Evolutionary conservation across 192 early-diverging fungal species (phyloP), one percentile per base, ranked within the genome.

Genomic region (Neocallimastix lanati): DNA sequence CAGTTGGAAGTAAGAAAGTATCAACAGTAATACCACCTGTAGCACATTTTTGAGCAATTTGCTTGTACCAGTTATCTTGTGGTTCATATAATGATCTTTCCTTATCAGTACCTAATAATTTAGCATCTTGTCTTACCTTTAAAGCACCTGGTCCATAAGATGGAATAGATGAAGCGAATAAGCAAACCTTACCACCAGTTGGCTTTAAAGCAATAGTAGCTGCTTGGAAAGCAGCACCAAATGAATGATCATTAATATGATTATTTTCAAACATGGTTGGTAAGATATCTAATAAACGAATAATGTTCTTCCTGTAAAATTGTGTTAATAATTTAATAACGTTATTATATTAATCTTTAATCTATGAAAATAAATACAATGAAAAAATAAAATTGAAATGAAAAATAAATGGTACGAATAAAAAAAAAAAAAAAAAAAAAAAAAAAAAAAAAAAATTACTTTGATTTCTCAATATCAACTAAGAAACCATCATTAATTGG

Each of bases 81-180:
- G 97, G 95, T 80, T 88, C 89, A 81, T 92, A 96, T 28, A 99
- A 85, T 7, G 88, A 86, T 77, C 89, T 91, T 84, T 99, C 97
- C 83, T 98, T 96, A 78, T 99, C 96, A 0, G 92, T 93, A 79
- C 92, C 92, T 84, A 96, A 91, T 37, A 96, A 84, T 85, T 96
- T 98, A 27, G 88, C 83, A 80, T 99, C 95, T 80, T 98, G 95
- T 28, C 96, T 91, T 58, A 89, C 89, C 82, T 92, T 94, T 37
- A 99, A 86, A 11, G 88, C 85, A n/a, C 95, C 95, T 5, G 95
- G 94, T 18, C 97, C 97, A 80, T 89, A 90, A 12, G 88, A 92
- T 18, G 96, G 96, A 28, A 98, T 85, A n/a, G 88, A 82, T 14
- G 94, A 92, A 80, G 96, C 95, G 86, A 97, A 95, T n/a, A 96